Percentiles rank a stretch among this genome's conserved stretches.
phyloP scores from a whole-genome alignment of 2,329 filamentous ascomycete species.

The Purpureocillium takamizusanense region DNA sequence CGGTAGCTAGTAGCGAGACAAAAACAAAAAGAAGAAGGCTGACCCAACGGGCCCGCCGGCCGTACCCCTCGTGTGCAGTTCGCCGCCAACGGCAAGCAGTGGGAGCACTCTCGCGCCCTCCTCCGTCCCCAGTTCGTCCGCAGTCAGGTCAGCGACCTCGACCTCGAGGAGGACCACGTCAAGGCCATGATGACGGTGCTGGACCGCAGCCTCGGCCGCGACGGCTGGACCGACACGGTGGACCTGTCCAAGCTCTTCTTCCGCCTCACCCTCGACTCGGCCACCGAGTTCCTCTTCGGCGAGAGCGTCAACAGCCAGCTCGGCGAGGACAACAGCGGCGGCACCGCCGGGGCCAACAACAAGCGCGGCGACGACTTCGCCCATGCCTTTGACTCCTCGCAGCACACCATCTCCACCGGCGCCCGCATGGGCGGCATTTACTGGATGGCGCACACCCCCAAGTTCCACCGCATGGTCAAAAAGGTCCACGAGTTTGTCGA shows the following conservation, averaged over 20 bases:
- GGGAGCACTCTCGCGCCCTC: constrained; percentile 27
- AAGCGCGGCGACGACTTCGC: constrained; percentile 20
- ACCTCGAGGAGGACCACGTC: constrained; percentile 28
- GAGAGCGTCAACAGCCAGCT: constrained; percentile 37
- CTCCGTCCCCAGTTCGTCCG: constrained; percentile 30
- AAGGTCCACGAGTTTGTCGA: constrained; percentile 62
- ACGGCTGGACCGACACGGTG: constrained; percentile 22
- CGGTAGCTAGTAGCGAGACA: no score
- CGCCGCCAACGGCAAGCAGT: constrained; percentile 23
- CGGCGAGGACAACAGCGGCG: constrained; percentile 14
- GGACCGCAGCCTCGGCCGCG: constrained; percentile 16
- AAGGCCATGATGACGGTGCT: constrained; percentile 19
- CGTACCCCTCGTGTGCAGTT: constrained; percentile 11
- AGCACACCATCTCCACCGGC: constrained; percentile 42
- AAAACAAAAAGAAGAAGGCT: no score
- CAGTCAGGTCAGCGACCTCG: constrained; percentile 33
- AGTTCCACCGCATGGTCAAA: constrained; percentile 55
- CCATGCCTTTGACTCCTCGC: constrained; percentile 22
- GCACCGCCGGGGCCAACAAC: constrained; percentile 11
- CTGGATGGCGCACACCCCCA: constrained; percentile 38
- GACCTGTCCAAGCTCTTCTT: constrained; percentile 40
- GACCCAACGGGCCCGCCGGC: no score
- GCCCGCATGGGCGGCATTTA: constrained; percentile 33
- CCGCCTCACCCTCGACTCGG: constrained; percentile 36
- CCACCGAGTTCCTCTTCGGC: constrained; percentile 53